Percentiles rank a stretch among this genome's conserved stretches.
These are phyloP conservation scores for Nematodospora anomalae DNA, from an alignment of 1,139 yeast genomes.

Conservation along the genomic window DNA sequence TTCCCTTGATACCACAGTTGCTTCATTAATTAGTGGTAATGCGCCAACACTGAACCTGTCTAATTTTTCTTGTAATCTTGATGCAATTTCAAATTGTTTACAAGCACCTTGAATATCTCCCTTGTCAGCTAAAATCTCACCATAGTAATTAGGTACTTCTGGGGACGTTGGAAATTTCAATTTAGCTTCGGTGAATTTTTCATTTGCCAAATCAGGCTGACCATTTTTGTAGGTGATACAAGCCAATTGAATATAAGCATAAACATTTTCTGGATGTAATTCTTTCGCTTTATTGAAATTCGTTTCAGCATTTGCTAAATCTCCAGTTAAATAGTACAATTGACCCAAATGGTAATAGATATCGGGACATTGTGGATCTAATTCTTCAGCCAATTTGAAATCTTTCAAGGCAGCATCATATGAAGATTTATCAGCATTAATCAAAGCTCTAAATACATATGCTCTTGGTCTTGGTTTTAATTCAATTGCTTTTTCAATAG, in stretches of 20 bases:
- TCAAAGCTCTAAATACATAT: constrained; percentile 78
- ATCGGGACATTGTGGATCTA: constrained; percentile 76
- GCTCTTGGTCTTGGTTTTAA: constrained; percentile 80
- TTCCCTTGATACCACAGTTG: constrained; percentile 67
- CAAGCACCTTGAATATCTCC: constrained; percentile 72
- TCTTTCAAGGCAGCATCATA: constrained; percentile 63
- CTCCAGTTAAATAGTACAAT: constrained; percentile 77
- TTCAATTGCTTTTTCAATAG: constrained; percentile 62
- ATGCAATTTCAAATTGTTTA: constrained; percentile 84
- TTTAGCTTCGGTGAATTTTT: constrained; percentile 71
- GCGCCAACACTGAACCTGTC: constrained; percentile 73
- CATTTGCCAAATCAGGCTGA: constrained; percentile 56
- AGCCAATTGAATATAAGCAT: constrained; percentile 88
- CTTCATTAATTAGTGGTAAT: constrained; percentile 87
- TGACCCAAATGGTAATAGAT: constrained; percentile 95
- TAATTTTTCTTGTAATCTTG: constrained; percentile 72
- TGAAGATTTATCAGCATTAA: constrained; percentile 77
- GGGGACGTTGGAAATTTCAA: constrained; percentile 82
- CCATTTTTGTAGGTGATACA: constrained; percentile 89
- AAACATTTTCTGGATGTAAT: constrained; percentile 73
- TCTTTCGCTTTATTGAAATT: constrained; percentile 78
- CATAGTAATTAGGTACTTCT: constrained; percentile 92
- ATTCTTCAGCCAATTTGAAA: constrained; percentile 69
- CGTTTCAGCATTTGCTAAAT: constrained; percentile 68
- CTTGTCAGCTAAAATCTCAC: constrained; percentile 87